Evolutionary conservation across 1,139 yeast genomes (phyloP).

Genomic region (Candida pseudoviswanathii): DNA sequence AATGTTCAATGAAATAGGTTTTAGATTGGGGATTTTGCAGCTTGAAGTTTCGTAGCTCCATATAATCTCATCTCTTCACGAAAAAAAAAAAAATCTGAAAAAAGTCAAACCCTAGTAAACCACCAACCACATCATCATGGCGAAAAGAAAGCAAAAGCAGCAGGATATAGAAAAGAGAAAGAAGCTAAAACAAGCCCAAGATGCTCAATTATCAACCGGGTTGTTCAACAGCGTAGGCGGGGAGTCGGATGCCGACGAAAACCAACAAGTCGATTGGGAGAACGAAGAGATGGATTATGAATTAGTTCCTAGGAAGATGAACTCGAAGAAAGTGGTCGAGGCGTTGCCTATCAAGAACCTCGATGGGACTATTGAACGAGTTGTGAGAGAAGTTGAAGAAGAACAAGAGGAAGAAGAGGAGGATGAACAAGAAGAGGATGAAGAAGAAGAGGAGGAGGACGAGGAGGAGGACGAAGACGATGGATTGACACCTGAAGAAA

Average conservation of each 20-base stretch:
- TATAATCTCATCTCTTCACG: slow-evolving; percentile 4
- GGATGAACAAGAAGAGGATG: slow-evolving; percentile 23
- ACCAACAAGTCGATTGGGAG: slow-evolving; percentile 42
- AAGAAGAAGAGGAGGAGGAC: slow-evolving; percentile 23
- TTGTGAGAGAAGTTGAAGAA: slow-evolving; percentile 42
- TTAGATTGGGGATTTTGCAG: neutral
- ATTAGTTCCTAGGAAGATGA: slow-evolving; percentile 51
- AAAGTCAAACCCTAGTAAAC: neutral
- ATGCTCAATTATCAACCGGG: slow-evolving; percentile 46
- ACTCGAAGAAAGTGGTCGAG: slow-evolving; percentile 54
- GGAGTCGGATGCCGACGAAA: slow-evolving; percentile 14
- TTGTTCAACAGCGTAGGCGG: slow-evolving; percentile 33
- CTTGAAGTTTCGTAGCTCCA: neutral
- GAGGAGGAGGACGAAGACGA: slow-evolving; percentile 30
- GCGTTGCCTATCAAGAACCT: slow-evolving; percentile 78
- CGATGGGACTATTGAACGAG: slow-evolving; percentile 73
- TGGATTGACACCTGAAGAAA: slow-evolving; percentile 57
- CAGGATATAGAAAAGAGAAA: slow-evolving; percentile 50
- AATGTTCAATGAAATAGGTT: neutral
- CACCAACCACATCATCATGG: slow-evolving; percentile 12
- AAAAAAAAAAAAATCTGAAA: slow-evolving; percentile 8
- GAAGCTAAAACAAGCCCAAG: slow-evolving; percentile 51
- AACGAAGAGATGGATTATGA: slow-evolving; percentile 74
- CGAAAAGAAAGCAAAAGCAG: slow-evolving; percentile 52
- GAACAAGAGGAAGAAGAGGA: slow-evolving; percentile 24